phyloP scores from a whole-genome alignment of 345 rosid genomes.

The Aurinia saxatilis region DNA sequence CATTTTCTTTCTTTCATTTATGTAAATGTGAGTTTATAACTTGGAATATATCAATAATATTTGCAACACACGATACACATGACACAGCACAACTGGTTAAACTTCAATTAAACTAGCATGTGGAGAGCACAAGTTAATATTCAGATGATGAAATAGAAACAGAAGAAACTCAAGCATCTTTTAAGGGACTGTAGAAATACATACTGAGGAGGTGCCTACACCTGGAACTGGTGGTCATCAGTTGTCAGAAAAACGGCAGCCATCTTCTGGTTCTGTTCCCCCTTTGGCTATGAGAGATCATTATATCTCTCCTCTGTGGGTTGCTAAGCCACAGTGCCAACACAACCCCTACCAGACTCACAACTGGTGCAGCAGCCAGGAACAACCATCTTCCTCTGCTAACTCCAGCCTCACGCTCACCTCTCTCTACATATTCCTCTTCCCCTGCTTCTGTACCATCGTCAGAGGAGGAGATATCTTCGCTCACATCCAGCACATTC shows the following conservation, averaged over 20 bases:
- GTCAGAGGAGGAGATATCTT: conserved; percentile 38
- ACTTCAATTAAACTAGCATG: background rate
- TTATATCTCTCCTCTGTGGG: conserved; percentile 39
- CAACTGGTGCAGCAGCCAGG: conserved; percentile 78
- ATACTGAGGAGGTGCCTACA: background rate
- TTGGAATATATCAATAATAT: conserved; percentile 4
- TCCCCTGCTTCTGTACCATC: conserved; percentile 40
- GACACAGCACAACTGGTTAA: background rate
- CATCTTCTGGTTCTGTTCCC: conserved; percentile 68
- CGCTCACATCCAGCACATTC: conserved; percentile 27
- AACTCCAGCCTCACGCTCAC: conserved; percentile 12
- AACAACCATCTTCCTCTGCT: conserved; percentile 68
- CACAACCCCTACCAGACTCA: conserved; percentile 67
- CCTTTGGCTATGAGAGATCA: conserved; percentile 31
- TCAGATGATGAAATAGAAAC: conserved; percentile 3
- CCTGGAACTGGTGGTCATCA: background rate
- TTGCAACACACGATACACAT: background rate
- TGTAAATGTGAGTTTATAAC: conserved; percentile 16
- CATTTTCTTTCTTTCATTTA: background rate
- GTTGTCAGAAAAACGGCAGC: conserved; percentile 56
- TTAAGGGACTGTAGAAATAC: background rate
- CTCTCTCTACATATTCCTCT: conserved; percentile 27
- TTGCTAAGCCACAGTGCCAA: conserved; percentile 63
- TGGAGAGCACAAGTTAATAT: background rate
- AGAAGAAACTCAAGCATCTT: background rate